A percentile compares a stretch with the other conserved stretches of the same genome.
phyloP scores from a whole-genome alignment of 805 yeast genomes.

The Scheffersomyces ergatensis region DNA sequence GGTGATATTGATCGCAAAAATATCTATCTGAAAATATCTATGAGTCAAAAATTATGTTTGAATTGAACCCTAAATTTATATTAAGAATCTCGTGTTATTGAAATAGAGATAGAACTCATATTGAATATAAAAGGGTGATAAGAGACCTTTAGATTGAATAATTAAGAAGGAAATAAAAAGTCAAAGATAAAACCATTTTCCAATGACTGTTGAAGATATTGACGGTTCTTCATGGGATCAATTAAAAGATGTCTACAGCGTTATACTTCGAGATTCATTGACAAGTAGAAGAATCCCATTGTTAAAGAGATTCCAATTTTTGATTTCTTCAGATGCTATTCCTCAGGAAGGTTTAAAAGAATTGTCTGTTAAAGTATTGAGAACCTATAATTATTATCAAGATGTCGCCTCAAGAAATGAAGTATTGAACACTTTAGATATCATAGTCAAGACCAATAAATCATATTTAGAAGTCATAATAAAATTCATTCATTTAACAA shows the following conservation, averaged over 20 bases:
- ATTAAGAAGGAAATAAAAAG: too few relatives aligned
- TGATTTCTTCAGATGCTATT: conserved; percentile 23
- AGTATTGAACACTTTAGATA: conserved; percentile 38
- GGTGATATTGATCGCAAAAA: too few relatives aligned
- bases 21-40: too few relatives aligned
- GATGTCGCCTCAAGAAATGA: conserved; percentile 48
- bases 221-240: neutral
- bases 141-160: too few relatives aligned
- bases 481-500: conserved; percentile 36
- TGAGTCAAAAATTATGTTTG: too few relatives aligned
- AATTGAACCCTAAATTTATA: too few relatives aligned
- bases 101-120: too few relatives aligned
- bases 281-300: conserved; percentile 32
- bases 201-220: too few relatives aligned
- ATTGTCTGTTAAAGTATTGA: conserved; percentile 33
- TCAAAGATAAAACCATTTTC: neutral
- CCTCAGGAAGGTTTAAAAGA: conserved; percentile 16
- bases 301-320: conserved; percentile 22
- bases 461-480: conserved; percentile 32
- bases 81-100: too few relatives aligned
- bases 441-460: conserved; percentile 29
- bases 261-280: conserved; percentile 26
- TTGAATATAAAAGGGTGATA: too few relatives aligned
- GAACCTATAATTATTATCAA: conserved; percentile 49
- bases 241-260: neutral